Evolutionary conservation across 2,329 filamentous ascomycete genomes (phyloP).

Genomic region (Botrytis aclada): DNA sequence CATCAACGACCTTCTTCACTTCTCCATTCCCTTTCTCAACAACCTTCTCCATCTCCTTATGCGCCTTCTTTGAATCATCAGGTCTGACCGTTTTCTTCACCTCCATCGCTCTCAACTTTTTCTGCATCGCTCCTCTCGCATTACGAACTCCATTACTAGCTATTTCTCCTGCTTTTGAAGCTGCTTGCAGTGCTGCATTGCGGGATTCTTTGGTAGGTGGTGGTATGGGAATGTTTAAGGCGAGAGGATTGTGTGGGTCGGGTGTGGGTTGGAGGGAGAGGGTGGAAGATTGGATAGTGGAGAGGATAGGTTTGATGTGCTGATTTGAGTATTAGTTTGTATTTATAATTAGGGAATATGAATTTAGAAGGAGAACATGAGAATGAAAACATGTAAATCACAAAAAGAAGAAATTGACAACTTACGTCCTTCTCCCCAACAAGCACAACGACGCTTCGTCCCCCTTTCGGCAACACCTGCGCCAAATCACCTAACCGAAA

Average conservation of each 20-base stretch:
- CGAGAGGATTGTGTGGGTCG: conserved; percentile 47
- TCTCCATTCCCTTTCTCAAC: conserved; percentile 38
- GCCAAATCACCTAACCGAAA: conserved; percentile 60
- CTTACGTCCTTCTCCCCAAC: conserved; percentile 62
- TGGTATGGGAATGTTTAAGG: conserved; percentile 53
- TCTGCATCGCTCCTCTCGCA: conserved; percentile 39
- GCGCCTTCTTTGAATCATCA: conserved; percentile 41
- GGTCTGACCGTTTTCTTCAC: conserved; percentile 37
- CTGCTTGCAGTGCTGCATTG: conserved; percentile 36
- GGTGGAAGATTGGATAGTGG: conserved; percentile 49
- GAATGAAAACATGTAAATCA: background rate
- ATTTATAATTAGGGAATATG: background rate
- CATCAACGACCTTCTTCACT: conserved; percentile 40
- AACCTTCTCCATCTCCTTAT: conserved; percentile 41
- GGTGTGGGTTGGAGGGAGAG: conserved; percentile 50
- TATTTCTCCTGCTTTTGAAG: conserved; percentile 37
- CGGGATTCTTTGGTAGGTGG: conserved; percentile 56
- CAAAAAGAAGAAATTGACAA: conserved; percentile 21
- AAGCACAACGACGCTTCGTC: conserved; percentile 58
- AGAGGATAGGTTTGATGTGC: conserved; percentile 53
- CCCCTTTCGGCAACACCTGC: conserved; percentile 63
- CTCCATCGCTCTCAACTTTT: conserved; percentile 39
- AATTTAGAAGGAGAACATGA: background rate
- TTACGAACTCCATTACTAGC: conserved; percentile 34
- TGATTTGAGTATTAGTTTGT: conserved; percentile 28